phyloP scores from a whole-genome alignment of 495 filamentous ascomycete genomes.

The Tuber magnatum region DNA sequence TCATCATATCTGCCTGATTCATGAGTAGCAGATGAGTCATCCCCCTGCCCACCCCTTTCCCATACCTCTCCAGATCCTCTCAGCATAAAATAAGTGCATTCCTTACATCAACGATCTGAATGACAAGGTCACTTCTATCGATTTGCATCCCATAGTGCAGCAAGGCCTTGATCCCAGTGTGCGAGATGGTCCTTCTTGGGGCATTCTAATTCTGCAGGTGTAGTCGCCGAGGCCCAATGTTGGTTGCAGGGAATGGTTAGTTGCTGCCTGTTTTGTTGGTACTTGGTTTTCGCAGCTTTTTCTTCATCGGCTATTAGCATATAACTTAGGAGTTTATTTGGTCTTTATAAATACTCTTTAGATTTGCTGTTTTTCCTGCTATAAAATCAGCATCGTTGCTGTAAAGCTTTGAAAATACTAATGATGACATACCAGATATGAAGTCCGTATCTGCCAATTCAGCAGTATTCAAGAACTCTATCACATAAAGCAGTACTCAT shows the following conservation, averaged over 20 bases:
- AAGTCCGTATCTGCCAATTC: conserved; percentile 98
- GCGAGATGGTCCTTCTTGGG: conserved; percentile 74
- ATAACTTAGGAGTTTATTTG: conserved; percentile 95
- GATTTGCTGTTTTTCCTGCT: conserved; percentile 89
- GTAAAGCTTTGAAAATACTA: background rate
- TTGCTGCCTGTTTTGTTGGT: conserved; percentile 61
- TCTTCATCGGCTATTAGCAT: conserved; percentile 82
- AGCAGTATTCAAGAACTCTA: too few relatives aligned
- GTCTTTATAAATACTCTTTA: conserved; percentile 93
- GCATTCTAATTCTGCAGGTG: conserved; percentile 68
- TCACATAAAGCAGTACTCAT: conserved; percentile 14
- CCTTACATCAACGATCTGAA: conserved; percentile 96
- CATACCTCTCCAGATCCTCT: conserved; percentile 88
- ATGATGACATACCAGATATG: conserved; percentile 53
- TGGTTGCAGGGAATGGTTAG: conserved; percentile 88
- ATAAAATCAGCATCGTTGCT: conserved; percentile 4
- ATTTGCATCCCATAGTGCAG: conserved; percentile 89
- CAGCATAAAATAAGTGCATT: conserved; percentile 93
- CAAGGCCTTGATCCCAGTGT: conserved; percentile 82
- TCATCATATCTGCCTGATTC: conserved; percentile 99
- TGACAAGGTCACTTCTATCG: conserved; percentile 88
- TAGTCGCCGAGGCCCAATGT: conserved; percentile 77
- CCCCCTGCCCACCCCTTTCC: conserved; percentile 76
- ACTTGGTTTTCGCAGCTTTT: too few relatives aligned
- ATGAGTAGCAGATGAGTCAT: conserved; percentile 91